Percentiles rank a stretch among this genome's conserved stretches.
phyloP scores from a whole-genome alignment of 2,329 filamentous ascomycete species.

The Alternaria sp. region DNA sequence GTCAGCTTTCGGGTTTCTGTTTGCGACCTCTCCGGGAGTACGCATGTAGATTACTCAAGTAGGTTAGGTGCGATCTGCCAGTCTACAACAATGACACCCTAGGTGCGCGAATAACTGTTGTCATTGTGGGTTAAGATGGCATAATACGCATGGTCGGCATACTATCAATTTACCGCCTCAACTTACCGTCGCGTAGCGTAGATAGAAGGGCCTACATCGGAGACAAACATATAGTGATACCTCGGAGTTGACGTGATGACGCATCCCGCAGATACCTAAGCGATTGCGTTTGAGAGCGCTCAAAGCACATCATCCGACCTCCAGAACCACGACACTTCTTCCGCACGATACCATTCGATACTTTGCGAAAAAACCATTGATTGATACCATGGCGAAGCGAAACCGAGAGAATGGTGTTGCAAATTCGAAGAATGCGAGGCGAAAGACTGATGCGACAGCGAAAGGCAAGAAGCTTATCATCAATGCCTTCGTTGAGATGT shows the following conservation, averaged over 20 bases:
- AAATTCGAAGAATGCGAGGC: slow-evolving; percentile 21
- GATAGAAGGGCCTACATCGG: slow-evolving; percentile 15
- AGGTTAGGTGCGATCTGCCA: not conserved
- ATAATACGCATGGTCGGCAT: slow-evolving; percentile 10
- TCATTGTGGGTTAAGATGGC: slow-evolving; percentile 33
- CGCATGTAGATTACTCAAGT: not conserved
- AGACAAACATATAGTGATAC: slow-evolving; percentile 3
- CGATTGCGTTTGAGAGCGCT: slow-evolving; percentile 36
- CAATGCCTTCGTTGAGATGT: slow-evolving; percentile 54
- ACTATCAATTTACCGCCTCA: not conserved
- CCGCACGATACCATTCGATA: slow-evolving; percentile 26
- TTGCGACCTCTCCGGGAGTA: not conserved
- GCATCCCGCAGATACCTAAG: slow-evolving; percentile 15
- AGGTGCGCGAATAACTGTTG: slow-evolving; percentile 21
- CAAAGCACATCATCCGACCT: slow-evolving; percentile 36
- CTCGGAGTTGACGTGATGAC: not conserved
- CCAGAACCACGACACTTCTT: slow-evolving; percentile 11
- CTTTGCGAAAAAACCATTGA: not conserved
- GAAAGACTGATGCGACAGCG: slow-evolving; percentile 16
- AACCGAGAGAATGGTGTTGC: slow-evolving; percentile 11
- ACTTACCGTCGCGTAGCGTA: not conserved
- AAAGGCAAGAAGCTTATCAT: slow-evolving; percentile 46
- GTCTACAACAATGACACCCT: not conserved
- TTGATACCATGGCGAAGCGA: slow-evolving; percentile 16
- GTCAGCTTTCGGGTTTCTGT: not conserved